A percentile compares a stretch with the other conserved stretches of the same genome.
Conservation (phyloP, 1,139 yeast genomes). For the Hyphopichia pseudoburtonii region DNA sequence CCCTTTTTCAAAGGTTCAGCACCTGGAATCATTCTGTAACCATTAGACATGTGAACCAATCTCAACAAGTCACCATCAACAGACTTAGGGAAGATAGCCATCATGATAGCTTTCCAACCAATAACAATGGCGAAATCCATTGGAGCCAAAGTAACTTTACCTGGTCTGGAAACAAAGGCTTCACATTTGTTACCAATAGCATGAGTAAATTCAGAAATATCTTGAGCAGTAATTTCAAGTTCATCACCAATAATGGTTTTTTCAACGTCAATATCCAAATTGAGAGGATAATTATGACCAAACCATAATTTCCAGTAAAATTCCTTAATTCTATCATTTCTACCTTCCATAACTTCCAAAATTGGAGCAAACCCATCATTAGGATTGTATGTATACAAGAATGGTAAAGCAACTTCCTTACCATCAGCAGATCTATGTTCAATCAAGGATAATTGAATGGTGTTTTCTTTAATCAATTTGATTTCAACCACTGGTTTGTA, state of each 20-base stretch:
- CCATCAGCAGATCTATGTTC: constrained; percentile 87
- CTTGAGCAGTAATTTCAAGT: constrained; percentile 69
- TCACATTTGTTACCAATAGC: constrained; percentile 97
- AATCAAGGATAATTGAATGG: constrained; percentile 71
- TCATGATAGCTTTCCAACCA: constrained; percentile 98
- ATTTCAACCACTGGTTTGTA: constrained; percentile 68
- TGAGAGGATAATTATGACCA: constrained; percentile 59
- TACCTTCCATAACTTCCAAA: constrained; percentile 81
- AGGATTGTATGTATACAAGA: constrained; percentile 78
- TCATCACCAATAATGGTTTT: constrained; percentile 71
- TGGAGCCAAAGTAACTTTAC: constrained; percentile 86
- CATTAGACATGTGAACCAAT: constrained; percentile 92
- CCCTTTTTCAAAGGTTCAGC: constrained; percentile 88
- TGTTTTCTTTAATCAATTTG: constrained; percentile 43
- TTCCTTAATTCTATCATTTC: constrained; percentile 90
- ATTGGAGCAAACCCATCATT: constrained; percentile 94
- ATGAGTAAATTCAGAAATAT: constrained; percentile 89
- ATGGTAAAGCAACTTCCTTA: constrained; percentile 69
- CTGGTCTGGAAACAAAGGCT: constrained; percentile 88
- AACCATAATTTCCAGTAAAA: constrained; percentile 99
- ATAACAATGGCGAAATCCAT: constrained; percentile 99
- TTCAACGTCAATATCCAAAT: constrained; percentile 67
- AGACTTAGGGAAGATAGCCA: constrained; percentile 92
- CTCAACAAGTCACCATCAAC: constrained; percentile 96
- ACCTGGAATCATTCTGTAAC: constrained; percentile 91